Evolutionary conservation across 805 yeast species (phyloP).

Genomic region (Kazachstania viticola): DNA sequence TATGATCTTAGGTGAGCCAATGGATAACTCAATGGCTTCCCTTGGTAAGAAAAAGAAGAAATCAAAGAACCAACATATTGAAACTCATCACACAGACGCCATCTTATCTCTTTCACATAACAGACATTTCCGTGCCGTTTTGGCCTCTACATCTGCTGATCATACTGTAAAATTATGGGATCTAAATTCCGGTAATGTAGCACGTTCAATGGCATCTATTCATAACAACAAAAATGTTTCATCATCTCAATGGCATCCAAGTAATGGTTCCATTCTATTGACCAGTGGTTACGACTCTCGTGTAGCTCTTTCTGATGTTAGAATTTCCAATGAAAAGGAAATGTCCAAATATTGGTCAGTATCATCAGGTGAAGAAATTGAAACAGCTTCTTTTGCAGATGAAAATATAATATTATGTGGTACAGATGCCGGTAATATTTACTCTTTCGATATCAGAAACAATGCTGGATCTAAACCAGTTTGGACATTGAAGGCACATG

Average conservation of each 20-base stretch:
- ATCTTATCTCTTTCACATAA: constrained; percentile 81
- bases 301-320: constrained; percentile 73
- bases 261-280: constrained; percentile 55
- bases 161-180: constrained; percentile 95
- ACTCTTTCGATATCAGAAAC: constrained; percentile 75
- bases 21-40: constrained; percentile 28
- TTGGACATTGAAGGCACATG: constrained; percentile 97
- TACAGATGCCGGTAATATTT: constrained; percentile 82
- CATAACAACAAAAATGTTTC: constrained; percentile 80
- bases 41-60: constrained; percentile 40
- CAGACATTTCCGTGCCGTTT: constrained; percentile 64
- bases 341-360: constrained; percentile 58
- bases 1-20: constrained; percentile 74
- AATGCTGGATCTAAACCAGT: constrained; percentile 48
- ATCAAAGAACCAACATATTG: constrained; percentile 38
- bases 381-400: constrained; percentile 62
- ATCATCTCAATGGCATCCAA: constrained; percentile 73
- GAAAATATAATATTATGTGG: constrained; percentile 63
- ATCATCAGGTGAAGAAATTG: constrained; percentile 68
- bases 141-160: constrained; percentile 94
- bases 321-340: constrained; percentile 49
- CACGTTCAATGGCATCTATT: constrained; percentile 52
- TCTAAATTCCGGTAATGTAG: constrained; percentile 60
- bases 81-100: constrained; percentile 87
- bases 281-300: constrained; percentile 92